A percentile compares a stretch with the other conserved stretches of the same genome.
phyloP scores from a whole-genome alignment of 495 filamentous ascomycete genomes.

The Aspergillus ostianus region DNA sequence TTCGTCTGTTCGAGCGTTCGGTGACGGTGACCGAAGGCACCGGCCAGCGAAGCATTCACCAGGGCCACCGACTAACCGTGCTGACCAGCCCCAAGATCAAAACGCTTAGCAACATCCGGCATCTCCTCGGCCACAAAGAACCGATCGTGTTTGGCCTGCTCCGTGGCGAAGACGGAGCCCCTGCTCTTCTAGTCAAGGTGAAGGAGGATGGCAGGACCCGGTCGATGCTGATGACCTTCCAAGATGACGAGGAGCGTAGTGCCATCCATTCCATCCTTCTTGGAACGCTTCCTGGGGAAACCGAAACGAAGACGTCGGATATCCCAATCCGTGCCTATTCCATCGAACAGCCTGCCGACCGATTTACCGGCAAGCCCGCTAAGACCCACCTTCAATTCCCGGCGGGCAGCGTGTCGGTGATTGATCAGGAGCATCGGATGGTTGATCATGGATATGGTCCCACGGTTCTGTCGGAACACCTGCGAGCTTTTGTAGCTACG shows the following conservation, averaged over 20 bases:
- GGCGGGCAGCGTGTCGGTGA: conserved; percentile 43
- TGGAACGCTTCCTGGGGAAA: conserved; percentile 57
- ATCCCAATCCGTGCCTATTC: conserved; percentile 58
- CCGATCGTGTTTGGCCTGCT: conserved; percentile 73
- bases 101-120: conserved; percentile 68
- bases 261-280: conserved; percentile 65
- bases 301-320: conserved; percentile 62
- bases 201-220: conserved; percentile 62
- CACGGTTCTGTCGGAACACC: conserved; percentile 65
- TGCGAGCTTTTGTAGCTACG: conserved; percentile 65
- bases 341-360: conserved; percentile 55
- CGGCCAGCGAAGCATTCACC: conserved; percentile 65
- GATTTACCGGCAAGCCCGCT: conserved; percentile 25
- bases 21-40: conserved; percentile 61
- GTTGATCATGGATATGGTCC: conserved; percentile 45
- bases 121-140: conserved; percentile 55
- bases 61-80: conserved; percentile 71
- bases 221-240: conserved; percentile 72
- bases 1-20: conserved; percentile 70
- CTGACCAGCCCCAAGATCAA: conserved; percentile 74
- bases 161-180: conserved; percentile 62
- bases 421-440: conserved; percentile 50
- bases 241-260: conserved; percentile 63
- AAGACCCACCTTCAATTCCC: conserved; percentile 42
- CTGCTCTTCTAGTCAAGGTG: conserved; percentile 67